These are phyloP conservation scores for Drechmeria coniospora DNA, from an alignment of 2,329 filamentous ascomycete genomes.

Conservation along the genomic window DNA sequence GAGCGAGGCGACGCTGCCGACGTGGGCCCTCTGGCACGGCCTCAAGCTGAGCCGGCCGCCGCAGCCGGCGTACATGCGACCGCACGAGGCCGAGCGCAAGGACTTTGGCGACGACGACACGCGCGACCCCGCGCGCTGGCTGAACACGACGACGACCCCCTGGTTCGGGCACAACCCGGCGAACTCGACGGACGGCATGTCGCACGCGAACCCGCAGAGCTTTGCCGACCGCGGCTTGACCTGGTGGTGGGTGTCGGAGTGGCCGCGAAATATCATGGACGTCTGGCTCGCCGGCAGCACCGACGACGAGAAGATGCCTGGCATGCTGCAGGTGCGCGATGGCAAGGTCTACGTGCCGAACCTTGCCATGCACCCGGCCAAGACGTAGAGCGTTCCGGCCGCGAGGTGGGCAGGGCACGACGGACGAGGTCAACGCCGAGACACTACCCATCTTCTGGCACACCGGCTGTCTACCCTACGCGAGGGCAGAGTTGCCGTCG, in stretches of 20 bases:
- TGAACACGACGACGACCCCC: conserved; percentile 1
- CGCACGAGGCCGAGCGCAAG: conserved; percentile 1
- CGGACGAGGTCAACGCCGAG: background rate
- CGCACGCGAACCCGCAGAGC: conserved; percentile 10
- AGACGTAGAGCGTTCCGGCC: conserved; percentile 11
- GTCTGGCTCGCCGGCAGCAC: conserved; percentile 14
- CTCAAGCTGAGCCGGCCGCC: conserved; percentile 22
- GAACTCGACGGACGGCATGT: conserved; percentile 11
- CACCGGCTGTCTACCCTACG: no score
- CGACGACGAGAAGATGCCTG: conserved; percentile 9
- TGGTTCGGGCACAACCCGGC: conserved; percentile 15
- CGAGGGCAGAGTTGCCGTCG: no score
- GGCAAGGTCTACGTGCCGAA: conserved; percentile 18
- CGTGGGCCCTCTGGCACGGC: conserved; percentile 21
- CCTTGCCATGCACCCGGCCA: conserved; percentile 21
- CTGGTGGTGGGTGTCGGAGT: conserved; percentile 20
- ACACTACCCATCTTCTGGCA: no score
- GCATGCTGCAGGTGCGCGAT: conserved; percentile 12
- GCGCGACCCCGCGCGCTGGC: conserved; percentile 2
- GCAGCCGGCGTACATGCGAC: conserved; percentile 16
- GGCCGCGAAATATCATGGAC: conserved; percentile 15
- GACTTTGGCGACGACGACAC: conserved; percentile 6
- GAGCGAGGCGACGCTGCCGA: conserved; percentile 19
- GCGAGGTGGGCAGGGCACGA: no score
- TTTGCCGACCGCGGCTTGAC: conserved; percentile 9